These are phyloP conservation scores for Salix viminalis DNA, from an alignment of 345 rosid species.

Conservation along the genomic window DNA sequence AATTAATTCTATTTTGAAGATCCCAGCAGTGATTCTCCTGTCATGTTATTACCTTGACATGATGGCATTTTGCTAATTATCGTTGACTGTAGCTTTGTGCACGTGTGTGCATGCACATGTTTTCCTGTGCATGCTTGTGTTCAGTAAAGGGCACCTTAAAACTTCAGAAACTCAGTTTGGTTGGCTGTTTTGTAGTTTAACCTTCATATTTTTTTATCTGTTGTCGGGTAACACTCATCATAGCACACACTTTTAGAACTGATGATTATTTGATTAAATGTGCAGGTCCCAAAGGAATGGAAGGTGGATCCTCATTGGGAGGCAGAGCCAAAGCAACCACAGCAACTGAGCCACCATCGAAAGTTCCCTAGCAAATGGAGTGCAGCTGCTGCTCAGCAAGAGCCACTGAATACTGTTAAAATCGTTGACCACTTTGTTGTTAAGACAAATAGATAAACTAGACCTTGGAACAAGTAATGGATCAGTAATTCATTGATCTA, in stretches of 20 bases:
- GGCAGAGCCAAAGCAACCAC: slow-evolving; percentile 48
- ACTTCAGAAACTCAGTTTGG: neutral
- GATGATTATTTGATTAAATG: neutral
- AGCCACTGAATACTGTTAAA: slow-evolving; percentile 66
- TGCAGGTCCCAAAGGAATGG: slow-evolving; percentile 94
- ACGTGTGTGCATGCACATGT: no score
- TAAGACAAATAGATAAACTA: slow-evolving; percentile 31
- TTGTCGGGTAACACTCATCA: no score
- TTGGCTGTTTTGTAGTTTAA: neutral
- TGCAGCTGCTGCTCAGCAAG: slow-evolving; percentile 50
- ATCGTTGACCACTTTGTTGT: slow-evolving; percentile 70
- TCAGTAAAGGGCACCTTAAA: neutral
- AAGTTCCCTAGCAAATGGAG: slow-evolving; percentile 81
- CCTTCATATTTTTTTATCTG: neutral
- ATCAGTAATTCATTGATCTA: slow-evolving; percentile 34
- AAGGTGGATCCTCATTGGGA: slow-evolving; percentile 81
- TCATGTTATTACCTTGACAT: neutral
- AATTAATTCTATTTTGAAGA: neutral
- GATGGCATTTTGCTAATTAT: no score
- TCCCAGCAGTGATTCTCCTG: neutral
- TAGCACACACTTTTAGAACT: neutral
- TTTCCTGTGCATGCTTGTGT: neutral
- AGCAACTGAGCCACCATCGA: slow-evolving; percentile 57
- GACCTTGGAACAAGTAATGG: slow-evolving; percentile 32
- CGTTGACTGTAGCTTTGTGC: no score